These are phyloP conservation scores for Phoma herbarum DNA, from an alignment of 2,329 filamentous ascomycete species.

Conservation along the genomic window DNA sequence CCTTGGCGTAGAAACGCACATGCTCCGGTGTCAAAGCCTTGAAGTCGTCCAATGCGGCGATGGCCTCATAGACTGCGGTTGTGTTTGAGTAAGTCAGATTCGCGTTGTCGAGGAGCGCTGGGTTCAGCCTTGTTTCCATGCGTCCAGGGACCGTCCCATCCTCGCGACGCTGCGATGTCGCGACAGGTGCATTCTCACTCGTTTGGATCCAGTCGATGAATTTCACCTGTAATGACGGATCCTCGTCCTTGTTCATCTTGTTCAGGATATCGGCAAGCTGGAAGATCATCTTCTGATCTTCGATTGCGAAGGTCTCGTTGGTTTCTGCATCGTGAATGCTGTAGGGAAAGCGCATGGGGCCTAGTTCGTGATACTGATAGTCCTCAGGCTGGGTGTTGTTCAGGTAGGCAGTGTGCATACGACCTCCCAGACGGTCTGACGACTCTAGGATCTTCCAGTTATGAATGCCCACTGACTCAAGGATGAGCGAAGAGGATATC, in stretches of 20 bases:
- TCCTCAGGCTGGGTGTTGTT: constrained; percentile 63
- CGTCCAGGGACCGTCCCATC: constrained; percentile 26
- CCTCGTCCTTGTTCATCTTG: constrained; percentile 60
- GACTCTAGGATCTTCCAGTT: constrained; percentile 70
- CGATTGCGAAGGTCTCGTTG: constrained; percentile 63
- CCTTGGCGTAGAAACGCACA: constrained; percentile 51
- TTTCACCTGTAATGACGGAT: constrained; percentile 58
- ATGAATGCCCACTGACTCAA: constrained; percentile 61
- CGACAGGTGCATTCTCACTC: constrained; percentile 60
- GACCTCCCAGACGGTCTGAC: constrained; percentile 66
- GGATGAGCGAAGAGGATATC: constrained; percentile 12
- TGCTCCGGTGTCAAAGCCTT: constrained; percentile 20
- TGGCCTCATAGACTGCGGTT: constrained; percentile 24
- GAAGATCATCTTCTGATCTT: constrained; percentile 69
- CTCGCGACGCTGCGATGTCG: constrained; percentile 18
- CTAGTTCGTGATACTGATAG: constrained; percentile 71
- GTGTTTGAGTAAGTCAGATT: constrained; percentile 23
- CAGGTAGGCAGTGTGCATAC: constrained; percentile 68
- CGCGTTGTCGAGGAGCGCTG: constrained; percentile 23
- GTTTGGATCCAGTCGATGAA: constrained; percentile 68
- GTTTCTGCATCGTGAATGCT: constrained; percentile 55
- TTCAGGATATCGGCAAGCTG: constrained; percentile 68
- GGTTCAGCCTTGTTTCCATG: constrained; percentile 14
- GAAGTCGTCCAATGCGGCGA: constrained; percentile 25
- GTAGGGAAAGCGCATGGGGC: constrained; percentile 69